Evolutionary conservation across 2,329 filamentous ascomycete genomes (phyloP), one percentile per base, ranked within the genome.

Genomic region (Fusarium anguioides): DNA sequence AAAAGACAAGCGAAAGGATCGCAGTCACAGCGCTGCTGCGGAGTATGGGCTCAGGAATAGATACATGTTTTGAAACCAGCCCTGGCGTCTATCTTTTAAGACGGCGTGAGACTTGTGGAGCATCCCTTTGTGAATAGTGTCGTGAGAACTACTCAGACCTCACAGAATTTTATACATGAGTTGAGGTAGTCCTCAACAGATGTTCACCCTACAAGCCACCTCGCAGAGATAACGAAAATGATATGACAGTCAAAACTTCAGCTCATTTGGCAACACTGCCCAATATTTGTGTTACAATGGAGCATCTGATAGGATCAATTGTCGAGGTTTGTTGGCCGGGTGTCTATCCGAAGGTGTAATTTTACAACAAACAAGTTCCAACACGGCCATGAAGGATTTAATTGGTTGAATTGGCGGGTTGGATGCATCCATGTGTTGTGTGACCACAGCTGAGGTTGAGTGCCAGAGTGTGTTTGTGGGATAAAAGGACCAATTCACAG

Each of bases 361-460:
- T 26, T 20, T 24, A 21, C 39, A 26, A 15, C 39, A 52, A 51
- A 41, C 33, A 41, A 24, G 24, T 9, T 27, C 49, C 49, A 56
- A 47, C 48, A 42, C 24, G 49, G 12, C 37, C 42, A 37, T 27
- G 27, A 20, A 11, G 18, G 23, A 11, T 47, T 12, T 42, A 37
- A 64, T 51, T 60, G 60, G 60, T 31, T 29, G n/a, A 9, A 7
- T 36, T 21, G 26, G 20, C 44, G 44, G 23, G 24, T 31, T 24
- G 41, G 54, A 45, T 66, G 56, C 49, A 64, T 60, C 18, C 27
- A 26, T 46, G 39, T 29, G 44, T 41, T 29, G 57, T 62, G 51
- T 18, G 23, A 58, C 42, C 24, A 50, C 36, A 47, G 31, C 41
- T 52, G 21, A 41, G 36, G 21, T 57, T 48, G 37, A 33, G 27